Conservation (phyloP, 495 filamentous ascomycete genomes). For the Neurospora sp. region DNA sequence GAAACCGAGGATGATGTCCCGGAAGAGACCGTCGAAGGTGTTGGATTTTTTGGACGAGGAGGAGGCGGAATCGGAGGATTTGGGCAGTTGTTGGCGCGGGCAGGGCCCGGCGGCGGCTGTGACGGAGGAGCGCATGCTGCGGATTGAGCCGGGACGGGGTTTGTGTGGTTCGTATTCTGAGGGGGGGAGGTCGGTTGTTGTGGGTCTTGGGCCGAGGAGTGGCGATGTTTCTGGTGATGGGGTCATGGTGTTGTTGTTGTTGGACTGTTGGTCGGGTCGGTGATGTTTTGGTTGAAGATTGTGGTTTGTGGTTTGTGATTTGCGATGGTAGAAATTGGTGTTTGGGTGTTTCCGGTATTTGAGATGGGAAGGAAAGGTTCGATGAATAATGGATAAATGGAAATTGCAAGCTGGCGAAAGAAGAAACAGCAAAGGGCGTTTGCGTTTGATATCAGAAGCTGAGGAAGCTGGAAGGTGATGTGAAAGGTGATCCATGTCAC, state of each 20-base stretch:
- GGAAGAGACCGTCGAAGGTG: constrained; percentile 8
- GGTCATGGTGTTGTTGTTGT: background rate
- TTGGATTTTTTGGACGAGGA: background rate
- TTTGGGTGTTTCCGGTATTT: background rate
- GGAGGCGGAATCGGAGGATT: background rate
- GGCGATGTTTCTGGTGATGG: background rate
- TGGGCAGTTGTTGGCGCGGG: background rate
- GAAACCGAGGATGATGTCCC: constrained; percentile 42
- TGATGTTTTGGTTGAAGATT: background rate
- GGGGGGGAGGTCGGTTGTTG: background rate
- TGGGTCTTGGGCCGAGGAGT: background rate
- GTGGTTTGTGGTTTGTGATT: background rate
- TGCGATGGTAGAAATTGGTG: background rate
- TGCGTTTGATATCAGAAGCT: background rate
- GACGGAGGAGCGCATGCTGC: background rate
- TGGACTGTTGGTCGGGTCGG: background rate
- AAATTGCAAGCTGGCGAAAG: background rate
- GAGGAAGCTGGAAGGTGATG: background rate
- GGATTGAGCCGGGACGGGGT: background rate
- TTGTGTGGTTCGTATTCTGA: background rate
- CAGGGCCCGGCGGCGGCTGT: background rate
- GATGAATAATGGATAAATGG: background rate
- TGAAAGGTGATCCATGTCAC: background rate
- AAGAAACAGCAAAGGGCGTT: background rate
- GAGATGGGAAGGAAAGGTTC: background rate